phyloP scores from a whole-genome alignment of 345 rosid genomes.

The Pelargonium nanum region DNA sequence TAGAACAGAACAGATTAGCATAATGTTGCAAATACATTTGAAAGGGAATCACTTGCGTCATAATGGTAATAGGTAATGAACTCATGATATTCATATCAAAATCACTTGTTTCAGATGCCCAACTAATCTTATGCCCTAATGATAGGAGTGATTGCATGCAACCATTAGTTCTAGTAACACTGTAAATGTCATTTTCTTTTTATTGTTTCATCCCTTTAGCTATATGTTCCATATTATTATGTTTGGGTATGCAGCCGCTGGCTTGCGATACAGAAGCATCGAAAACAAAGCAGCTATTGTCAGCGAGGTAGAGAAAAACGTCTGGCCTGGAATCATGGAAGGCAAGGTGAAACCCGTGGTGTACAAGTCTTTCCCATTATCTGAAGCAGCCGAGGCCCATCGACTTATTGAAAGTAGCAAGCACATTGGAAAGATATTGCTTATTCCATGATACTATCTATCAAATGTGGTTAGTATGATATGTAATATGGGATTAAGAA shows the following conservation, averaged over 20 bases:
- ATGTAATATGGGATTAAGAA: too few species aligned
- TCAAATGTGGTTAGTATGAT: too few species aligned
- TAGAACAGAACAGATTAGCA: too few species aligned
- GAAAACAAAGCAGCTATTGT: constrained; percentile 68
- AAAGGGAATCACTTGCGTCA: too few species aligned
- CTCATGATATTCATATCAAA: too few species aligned
- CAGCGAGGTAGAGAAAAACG: constrained; percentile 65
- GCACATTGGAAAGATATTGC: constrained; percentile 79
- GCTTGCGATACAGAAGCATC: constrained; percentile 52
- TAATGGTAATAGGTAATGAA: too few species aligned
- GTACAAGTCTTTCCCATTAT: constrained; percentile 38
- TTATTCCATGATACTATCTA: constrained; percentile 32
- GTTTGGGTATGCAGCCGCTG: constrained; percentile 45
- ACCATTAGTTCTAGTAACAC: neutral
- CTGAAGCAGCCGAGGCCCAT: constrained; percentile 64
- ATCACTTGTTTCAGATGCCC: too few species aligned
- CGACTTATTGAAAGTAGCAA: constrained; percentile 63
- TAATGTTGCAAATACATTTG: too few species aligned
- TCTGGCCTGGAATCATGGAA: constrained; percentile 67
- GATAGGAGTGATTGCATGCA: neutral
- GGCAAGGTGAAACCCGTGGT: constrained; percentile 71
- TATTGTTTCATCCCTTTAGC: neutral
- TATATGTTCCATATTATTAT: neutral
- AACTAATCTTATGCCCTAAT: too few species aligned
- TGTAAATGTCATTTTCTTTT: neutral